Conservation (phyloP, 163 green algal genomes). For the Trebouxiophyceae sp. region DNA sequence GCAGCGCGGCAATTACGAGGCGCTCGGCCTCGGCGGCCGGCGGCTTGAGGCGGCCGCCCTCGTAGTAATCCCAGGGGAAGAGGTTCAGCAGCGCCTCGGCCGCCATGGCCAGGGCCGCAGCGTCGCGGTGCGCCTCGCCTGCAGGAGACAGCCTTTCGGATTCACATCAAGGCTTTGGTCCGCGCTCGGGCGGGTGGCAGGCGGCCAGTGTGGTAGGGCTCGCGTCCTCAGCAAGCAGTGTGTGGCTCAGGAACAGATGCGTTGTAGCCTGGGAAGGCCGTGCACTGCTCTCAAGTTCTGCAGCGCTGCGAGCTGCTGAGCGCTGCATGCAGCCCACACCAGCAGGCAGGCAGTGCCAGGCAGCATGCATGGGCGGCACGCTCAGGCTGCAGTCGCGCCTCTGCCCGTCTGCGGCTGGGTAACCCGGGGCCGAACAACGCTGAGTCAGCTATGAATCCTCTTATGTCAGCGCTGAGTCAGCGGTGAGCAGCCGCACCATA, state of each 20-base stretch:
- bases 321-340: too few species aligned
- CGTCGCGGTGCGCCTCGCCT: constrained; percentile 11
- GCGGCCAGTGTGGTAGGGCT: background rate
- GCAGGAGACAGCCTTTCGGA: background rate
- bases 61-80: background rate
- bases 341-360: too few species aligned
- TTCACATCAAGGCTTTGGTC: background rate
- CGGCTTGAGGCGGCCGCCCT: constrained; percentile 8
- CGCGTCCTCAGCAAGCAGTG: background rate
- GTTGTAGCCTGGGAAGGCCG: background rate
- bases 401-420: too few species aligned
- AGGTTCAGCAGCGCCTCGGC: constrained; percentile 11
- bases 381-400: too few species aligned
- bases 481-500: too few species aligned
- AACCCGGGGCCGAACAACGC: too few species aligned
- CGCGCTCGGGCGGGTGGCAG: background rate
- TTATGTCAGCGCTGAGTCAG: too few species aligned
- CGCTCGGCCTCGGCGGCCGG: constrained; percentile 24
- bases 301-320: background rate
- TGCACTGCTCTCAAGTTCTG: background rate
- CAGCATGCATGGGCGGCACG: too few species aligned
- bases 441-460: too few species aligned
- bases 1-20: constrained; percentile 27
- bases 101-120: constrained; percentile 3
- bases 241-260: background rate